phyloP scores from a whole-genome alignment of 345 rosid genomes.

The Iberis pinnata region DNA sequence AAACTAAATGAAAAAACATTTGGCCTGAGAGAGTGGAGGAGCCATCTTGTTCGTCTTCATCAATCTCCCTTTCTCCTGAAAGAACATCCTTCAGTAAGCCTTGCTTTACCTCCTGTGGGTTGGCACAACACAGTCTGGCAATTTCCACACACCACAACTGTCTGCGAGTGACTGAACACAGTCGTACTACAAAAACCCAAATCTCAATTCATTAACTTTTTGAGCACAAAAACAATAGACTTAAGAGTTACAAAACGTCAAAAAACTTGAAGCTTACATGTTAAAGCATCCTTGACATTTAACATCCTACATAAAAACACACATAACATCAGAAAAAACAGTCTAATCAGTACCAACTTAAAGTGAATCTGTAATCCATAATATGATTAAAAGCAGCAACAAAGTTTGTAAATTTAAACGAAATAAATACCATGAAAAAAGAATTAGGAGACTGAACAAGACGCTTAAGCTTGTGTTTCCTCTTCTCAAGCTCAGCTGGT shows the following conservation, averaged over 20 bases:
- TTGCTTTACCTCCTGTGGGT: conserved; percentile 53
- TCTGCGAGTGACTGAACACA: conserved; percentile 57
- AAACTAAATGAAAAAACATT: too few relatives aligned
- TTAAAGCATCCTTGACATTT: conserved; percentile 57
- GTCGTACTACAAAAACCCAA: conserved; percentile 38
- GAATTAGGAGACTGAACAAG: conserved; percentile 66
- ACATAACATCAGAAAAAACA: background rate
- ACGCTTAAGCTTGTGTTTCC: conserved; percentile 73
- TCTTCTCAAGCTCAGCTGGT: conserved; percentile 66
- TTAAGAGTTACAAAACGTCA: too few relatives aligned
- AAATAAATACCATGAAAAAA: conserved; percentile 43
- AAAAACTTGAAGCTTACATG: conserved; percentile 31
- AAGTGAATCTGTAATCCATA: too few relatives aligned
- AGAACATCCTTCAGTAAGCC: conserved; percentile 47
- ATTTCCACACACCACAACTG: conserved; percentile 51
- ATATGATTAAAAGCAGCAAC: too few relatives aligned
- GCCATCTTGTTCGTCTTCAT: background rate
- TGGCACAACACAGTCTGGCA: conserved; percentile 52
- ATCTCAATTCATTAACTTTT: background rate
- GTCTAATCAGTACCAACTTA: background rate
- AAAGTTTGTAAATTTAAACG: too few relatives aligned
- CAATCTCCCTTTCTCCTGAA: conserved; percentile 45
- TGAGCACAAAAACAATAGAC: too few relatives aligned
- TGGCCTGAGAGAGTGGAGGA: too few relatives aligned
- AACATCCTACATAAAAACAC: conserved; percentile 33